A percentile compares a stretch with the other conserved stretches of the same genome.
Conservation (phyloP, 2,329 filamentous ascomycete species). For the Apiospora malaysiana region DNA sequence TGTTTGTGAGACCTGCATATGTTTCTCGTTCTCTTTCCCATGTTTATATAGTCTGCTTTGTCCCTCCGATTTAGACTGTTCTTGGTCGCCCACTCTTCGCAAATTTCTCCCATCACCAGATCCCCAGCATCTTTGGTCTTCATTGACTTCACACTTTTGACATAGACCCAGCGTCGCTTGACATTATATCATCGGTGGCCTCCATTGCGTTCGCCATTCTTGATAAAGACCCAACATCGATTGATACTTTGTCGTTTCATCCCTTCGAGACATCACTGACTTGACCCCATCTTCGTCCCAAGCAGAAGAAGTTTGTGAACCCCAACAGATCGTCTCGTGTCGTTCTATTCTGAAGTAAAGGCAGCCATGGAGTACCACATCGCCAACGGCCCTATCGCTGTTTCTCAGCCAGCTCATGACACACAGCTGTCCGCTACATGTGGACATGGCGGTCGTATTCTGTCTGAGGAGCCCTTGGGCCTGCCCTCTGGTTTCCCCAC, state of each 20-base stretch:
- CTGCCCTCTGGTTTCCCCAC: constrained; percentile 59
- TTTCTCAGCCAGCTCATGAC: neutral
- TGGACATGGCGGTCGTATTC: constrained; percentile 24
- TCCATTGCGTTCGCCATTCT: neutral
- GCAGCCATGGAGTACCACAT: constrained; percentile 13
- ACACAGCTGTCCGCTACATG: neutral
- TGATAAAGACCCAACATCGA: neutral
- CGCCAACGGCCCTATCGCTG: constrained; percentile 7
- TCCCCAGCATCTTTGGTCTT: no score
- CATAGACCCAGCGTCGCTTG: no score
- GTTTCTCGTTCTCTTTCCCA: no score
- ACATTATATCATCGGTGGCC: no score
- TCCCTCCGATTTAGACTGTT: no score
- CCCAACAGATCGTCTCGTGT: neutral
- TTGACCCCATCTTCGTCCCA: neutral
- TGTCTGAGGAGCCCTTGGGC: constrained; percentile 40
- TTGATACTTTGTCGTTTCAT: neutral
- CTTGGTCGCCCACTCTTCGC: no score
- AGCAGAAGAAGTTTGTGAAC: neutral
- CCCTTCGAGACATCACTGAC: neutral
- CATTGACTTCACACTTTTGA: no score
- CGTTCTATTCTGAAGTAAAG: neutral
- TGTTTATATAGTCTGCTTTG: no score
- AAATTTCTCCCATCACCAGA: no score
- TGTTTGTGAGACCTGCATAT: no score